Percentiles rank a stretch among this genome's conserved stretches.
phyloP scores from a whole-genome alignment of 73 alveolate species.

The Symbiodinium pilosum region DNA sequence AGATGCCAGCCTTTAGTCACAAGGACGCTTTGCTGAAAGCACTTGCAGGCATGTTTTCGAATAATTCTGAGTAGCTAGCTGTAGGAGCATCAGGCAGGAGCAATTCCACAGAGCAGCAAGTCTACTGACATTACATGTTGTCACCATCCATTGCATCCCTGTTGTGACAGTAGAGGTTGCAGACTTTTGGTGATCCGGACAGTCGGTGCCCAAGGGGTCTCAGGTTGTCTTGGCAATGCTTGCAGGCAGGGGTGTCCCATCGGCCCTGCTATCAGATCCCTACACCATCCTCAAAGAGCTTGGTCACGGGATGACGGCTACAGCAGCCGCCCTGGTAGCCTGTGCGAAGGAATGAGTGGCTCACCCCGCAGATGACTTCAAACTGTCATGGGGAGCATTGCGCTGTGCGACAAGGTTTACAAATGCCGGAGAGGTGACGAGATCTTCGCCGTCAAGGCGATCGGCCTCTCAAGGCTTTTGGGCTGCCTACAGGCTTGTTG shows the following conservation, averaged over 20 bases:
- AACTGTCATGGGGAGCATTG: too few species aligned
- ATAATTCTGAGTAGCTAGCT: too few species aligned
- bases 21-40: too few species aligned
- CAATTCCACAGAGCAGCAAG: too few species aligned
- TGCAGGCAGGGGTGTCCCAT: neutral
- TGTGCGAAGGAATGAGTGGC: neutral
- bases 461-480: neutral
- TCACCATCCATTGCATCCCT: neutral
- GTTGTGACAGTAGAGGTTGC: neutral
- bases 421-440: neutral
- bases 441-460: slow-evolving; percentile 3
- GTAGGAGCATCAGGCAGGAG: too few species aligned
- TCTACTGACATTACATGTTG: neutral
- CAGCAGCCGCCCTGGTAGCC: neutral
- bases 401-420: neutral
- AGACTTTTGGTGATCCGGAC: neutral
- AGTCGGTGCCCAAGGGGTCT: neutral
- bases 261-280: neutral
- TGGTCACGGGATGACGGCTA: slow-evolving; percentile 16
- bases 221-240: neutral
- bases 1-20: too few species aligned
- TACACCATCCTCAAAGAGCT: slow-evolving; percentile 13
- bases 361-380: too few species aligned
- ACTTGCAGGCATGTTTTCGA: too few species aligned
- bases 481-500: neutral